These are phyloP conservation scores for Pugionium cornutum DNA, from an alignment of 345 rosid genomes.

Conservation along the genomic window DNA sequence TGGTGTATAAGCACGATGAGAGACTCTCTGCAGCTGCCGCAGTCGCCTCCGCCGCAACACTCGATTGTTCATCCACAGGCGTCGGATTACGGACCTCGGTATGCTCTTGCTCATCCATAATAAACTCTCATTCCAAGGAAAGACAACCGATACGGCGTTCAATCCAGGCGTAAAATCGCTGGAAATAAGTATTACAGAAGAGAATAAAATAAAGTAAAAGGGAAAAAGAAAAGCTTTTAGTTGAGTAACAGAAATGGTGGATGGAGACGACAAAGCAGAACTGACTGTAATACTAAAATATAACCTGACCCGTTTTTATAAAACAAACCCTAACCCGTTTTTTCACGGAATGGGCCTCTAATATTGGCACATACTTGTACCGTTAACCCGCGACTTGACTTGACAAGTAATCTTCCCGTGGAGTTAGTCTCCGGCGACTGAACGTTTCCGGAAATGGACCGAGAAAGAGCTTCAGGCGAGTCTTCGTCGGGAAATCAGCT, in stretches of 20 bases:
- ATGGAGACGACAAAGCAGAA: slow-evolving; percentile 32
- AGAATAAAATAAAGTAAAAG: not conserved
- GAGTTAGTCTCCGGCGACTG: slow-evolving; percentile 17
- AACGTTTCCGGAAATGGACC: slow-evolving; percentile 21
- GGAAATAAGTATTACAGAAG: not conserved
- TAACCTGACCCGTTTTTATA: slow-evolving; percentile 37
- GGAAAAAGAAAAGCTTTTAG: not conserved
- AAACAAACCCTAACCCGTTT: slow-evolving; percentile 36
- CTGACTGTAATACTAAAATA: slow-evolving; percentile 29
- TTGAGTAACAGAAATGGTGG: slow-evolving; percentile 25
- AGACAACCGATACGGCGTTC: not conserved
- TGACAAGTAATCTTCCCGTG: not conserved
- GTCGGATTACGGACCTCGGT: slow-evolving; percentile 36
- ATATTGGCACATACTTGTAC: slow-evolving; percentile 7
- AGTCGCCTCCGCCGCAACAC: slow-evolving; percentile 23
- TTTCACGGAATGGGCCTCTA: slow-evolving; percentile 20
- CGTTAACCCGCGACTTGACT: not conserved
- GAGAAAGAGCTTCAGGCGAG: slow-evolving; percentile 17
- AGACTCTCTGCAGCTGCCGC: slow-evolving; percentile 42
- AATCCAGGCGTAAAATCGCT: not conserved
- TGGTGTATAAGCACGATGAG: slow-evolving; percentile 87
- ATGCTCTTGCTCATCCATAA: slow-evolving; percentile 45
- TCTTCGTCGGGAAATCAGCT: slow-evolving; percentile 27
- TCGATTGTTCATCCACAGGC: slow-evolving; percentile 22
- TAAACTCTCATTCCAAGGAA: not conserved